Percentiles rank a stretch among this genome's conserved stretches.
Conservation (phyloP, 352 stramenopile species). For the Pythium dissotocum region DNA sequence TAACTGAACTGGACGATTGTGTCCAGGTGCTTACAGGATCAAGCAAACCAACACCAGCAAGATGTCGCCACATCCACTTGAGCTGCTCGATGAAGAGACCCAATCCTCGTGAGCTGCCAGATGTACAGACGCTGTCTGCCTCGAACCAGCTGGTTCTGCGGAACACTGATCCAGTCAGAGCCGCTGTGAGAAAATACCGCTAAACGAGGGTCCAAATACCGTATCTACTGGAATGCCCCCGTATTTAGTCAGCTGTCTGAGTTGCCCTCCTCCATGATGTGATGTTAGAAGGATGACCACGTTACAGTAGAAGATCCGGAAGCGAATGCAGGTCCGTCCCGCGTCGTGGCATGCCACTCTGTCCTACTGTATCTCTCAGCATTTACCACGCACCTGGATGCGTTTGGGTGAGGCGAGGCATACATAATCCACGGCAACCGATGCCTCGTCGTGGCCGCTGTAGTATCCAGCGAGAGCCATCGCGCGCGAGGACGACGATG, state of each 20-base stretch:
- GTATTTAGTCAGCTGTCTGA: neutral
- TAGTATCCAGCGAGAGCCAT: slow-evolving; percentile 28
- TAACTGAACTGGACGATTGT: neutral
- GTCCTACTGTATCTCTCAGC: neutral
- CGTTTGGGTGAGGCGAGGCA: neutral
- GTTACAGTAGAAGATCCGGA: neutral
- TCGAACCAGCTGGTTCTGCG: neutral
- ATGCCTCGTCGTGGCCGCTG: neutral
- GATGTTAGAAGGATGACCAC: neutral
- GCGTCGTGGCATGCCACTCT: neutral
- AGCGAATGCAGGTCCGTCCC: neutral
- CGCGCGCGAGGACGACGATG: neutral
- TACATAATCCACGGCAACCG: neutral
- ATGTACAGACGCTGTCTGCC: neutral
- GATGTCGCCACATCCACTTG: neutral
- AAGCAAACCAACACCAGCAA: neutral
- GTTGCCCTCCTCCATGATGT: neutral
- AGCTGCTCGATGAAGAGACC: neutral
- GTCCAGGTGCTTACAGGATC: neutral
- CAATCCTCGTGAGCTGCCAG: neutral
- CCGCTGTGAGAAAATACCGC: neutral
- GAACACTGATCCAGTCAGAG: neutral
- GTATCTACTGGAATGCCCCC: neutral
- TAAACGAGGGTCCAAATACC: neutral
- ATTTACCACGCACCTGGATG: neutral